Evolutionary conservation across 805 yeast genomes (phyloP), one percentile per base, ranked within the genome.

Genomic region (Ogataea saltuana): DNA sequence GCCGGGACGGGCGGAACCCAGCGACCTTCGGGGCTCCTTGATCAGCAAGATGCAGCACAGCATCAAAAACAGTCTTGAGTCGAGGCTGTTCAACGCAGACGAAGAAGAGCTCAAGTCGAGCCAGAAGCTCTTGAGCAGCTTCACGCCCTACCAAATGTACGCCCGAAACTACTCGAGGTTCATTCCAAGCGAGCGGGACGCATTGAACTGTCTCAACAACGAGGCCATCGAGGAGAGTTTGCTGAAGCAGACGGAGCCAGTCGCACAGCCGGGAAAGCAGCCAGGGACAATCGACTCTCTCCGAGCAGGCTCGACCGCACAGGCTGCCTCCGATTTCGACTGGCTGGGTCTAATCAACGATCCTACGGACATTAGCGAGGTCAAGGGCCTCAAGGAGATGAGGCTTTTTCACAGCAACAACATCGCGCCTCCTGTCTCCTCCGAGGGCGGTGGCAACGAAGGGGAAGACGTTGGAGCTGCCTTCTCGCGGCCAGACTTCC

Each of bases 341-440:
- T 49, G 53, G 53, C 44, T 45, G 4, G 41, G 45, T 4, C 48
- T 38, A 11, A 10, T 43, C 17, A 37, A 28, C 27, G 45, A 43
- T 23, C 49, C 48, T 3, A 33, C 44, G 4, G 44, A 49, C 9
- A 42, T 38, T 29, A 23, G 29, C n/a, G 42, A 45, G 15, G 41
- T 45, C 13, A 29, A 29, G n/a, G 44, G 39, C 12, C 20, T 41
- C 15, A 47, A 45, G 15, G 37, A 41, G 20, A 22, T 49, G 39
- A 33, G 35, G 16, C 44, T 29, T 10, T 41, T 49, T 22, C 22
- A 25, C 16, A 29, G 25, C 20, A 16, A 7, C n/a, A 34, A 34
- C n/a, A 12, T 34, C 6, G 11, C 11, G 7, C 26, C 26, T 22
- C 26, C 26, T 7, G 26, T 7, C 11, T 8, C 26, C 11, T 11